phyloP scores from a whole-genome alignment of 345 rosid species.

The Fremontodendron californicum region DNA sequence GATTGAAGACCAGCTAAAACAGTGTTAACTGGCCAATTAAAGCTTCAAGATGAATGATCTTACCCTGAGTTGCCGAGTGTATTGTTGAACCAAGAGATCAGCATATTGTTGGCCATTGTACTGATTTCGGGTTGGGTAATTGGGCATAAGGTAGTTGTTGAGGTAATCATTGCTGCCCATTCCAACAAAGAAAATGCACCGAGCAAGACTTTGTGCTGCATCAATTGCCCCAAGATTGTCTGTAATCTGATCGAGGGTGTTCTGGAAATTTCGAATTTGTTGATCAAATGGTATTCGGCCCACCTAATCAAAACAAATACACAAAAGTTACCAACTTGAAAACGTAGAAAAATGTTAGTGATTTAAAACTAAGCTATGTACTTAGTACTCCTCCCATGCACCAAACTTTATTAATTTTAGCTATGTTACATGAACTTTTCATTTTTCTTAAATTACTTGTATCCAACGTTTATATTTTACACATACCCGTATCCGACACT shows the following conservation, averaged over 20 bases:
- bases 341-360: not conserved
- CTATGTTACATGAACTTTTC: too few species aligned
- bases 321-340: not conserved
- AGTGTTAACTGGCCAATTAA: not conserved
- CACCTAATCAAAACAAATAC: slow-evolving; percentile 42
- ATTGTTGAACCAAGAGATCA: slow-evolving; percentile 64
- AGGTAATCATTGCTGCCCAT: slow-evolving; percentile 99
- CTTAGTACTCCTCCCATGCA: too few species aligned
- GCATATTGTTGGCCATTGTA: slow-evolving; percentile 73
- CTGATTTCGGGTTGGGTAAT: slow-evolving; percentile 64
- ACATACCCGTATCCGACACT: too few species aligned
- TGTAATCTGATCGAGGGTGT: slow-evolving; percentile 64
- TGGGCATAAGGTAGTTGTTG: slow-evolving; percentile 94
- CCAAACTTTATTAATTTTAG: too few species aligned
- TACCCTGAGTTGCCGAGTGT: slow-evolving; percentile 67
- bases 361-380: too few species aligned
- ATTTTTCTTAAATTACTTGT: too few species aligned
- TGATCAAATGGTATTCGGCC: slow-evolving; percentile 82
- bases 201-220: slow-evolving; percentile 43
- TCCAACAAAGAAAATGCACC: slow-evolving; percentile 76
- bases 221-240: slow-evolving; percentile 53
- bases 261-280: slow-evolving; percentile 78
- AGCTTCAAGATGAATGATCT: not conserved
- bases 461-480: too few species aligned
- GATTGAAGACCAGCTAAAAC: too few species aligned